Evolutionary conservation across 768 basidiomycete species (phyloP), one percentile per base, ranked within the genome.

Genomic region (Leccinum barrowsii): DNA sequence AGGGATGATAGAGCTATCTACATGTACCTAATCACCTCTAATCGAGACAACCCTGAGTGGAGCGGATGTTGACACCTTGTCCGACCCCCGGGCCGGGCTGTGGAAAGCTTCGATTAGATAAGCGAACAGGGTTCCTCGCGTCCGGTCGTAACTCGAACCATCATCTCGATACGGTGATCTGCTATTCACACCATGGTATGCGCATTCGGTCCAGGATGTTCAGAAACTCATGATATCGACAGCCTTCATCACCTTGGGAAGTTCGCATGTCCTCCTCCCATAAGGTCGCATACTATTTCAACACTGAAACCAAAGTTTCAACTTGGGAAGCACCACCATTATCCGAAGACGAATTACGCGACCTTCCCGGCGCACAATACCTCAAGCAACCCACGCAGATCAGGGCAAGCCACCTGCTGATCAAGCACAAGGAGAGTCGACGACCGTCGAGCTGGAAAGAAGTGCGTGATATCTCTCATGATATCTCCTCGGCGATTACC

Each of bases 341-440:
- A 34, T 75, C 84, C n/a, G 63, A 77, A 13, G 86, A 87, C 1
- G 72, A 95, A 63, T 73, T 90, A 64, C 60, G 74, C 1, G 54
- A 74, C 4, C 80, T 97, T 10, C 85, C 90, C 2, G 92, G 92
- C 0, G 89, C 89, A 17, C 69, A 84, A 44, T 75, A 84, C 67
- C 80, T 81, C 49, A 54, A 60, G 32, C 70, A 68, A 28, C 67
- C 77, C 17, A 79, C 76, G 19, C 80, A 90, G 73, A 92, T 97
- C 40, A 84, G 93, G 52, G 96, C 94, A n/a, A 94, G 92, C 68
- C 97, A 99, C 77, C 78, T 99, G 60, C 76, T 99, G 57, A 87
- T 98, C 61, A 99, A 99, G 76, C 95, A 98, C 75, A 79, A 77
- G 52, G 88, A 80, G 5, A 92, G 90, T 70, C 76, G 90, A 59